Evolutionary conservation across 2,329 filamentous ascomycete species (phyloP).

Genomic region (Paramyrothecium sp.): DNA sequence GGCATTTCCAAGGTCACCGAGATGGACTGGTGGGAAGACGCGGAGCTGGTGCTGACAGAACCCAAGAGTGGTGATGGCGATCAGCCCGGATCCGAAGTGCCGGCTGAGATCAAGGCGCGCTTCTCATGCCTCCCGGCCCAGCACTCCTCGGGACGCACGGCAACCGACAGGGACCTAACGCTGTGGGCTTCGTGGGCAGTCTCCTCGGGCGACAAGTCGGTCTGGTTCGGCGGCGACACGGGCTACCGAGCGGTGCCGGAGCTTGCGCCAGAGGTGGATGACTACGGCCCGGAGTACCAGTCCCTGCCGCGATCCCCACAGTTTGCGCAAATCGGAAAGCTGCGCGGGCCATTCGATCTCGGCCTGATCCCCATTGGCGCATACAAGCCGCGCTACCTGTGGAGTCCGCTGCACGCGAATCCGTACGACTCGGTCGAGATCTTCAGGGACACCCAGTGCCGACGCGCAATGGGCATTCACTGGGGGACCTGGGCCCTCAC

Average conservation of each 20-base stretch:
- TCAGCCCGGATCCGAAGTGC: slow-evolving; percentile 3
- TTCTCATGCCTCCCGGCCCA: slow-evolving; percentile 83
- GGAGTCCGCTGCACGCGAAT: slow-evolving; percentile 81
- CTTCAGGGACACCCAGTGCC: slow-evolving; percentile 79
- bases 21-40: slow-evolving; percentile 92
- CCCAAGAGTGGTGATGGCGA: slow-evolving; percentile 19
- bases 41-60: slow-evolving; percentile 61
- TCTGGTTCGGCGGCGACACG: slow-evolving; percentile 89
- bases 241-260: slow-evolving; percentile 79
- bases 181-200: slow-evolving; percentile 90
- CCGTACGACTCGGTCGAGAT: slow-evolving; percentile 88
- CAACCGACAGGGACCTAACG: slow-evolving; percentile 70
- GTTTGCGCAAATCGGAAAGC: slow-evolving; percentile 78
- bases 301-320: slow-evolving; percentile 75
- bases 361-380: slow-evolving; percentile 93
- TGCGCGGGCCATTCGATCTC: slow-evolving; percentile 83
- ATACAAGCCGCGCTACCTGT: slow-evolving; percentile 70
- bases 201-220: slow-evolving; percentile 68
- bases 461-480: slow-evolving; percentile 79
- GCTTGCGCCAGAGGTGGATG: slow-evolving; percentile 60
- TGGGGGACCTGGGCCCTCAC: slow-evolving; percentile 93
- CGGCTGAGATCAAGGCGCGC: slow-evolving; percentile 59
- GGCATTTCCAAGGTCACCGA: slow-evolving; percentile 80
- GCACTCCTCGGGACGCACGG: slow-evolving; percentile 69
- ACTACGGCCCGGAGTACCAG: slow-evolving; percentile 67